These are phyloP conservation scores for Mycena pura DNA, from an alignment of 768 basidiomycete species.

Conservation along the genomic window DNA sequence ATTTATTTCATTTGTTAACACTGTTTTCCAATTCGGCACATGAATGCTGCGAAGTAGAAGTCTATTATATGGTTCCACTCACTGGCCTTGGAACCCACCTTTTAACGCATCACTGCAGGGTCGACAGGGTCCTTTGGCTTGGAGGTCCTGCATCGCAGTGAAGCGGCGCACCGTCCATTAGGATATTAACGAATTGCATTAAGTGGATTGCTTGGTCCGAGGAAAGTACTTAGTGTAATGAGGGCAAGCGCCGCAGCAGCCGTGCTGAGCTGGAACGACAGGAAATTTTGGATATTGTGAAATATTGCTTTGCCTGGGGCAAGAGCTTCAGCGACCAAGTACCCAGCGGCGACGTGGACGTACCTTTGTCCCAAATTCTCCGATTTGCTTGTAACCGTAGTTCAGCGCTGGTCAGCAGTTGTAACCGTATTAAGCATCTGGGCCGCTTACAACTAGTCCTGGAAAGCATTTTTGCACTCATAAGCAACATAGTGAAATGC, in stretches of 20 bases:
- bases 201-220: constrained; percentile 89
- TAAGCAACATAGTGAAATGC: background rate
- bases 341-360: too few species aligned
- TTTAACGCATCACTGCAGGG: constrained; percentile 87
- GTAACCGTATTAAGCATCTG: background rate
- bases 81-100: too few species aligned
- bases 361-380: constrained; percentile 71
- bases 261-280: constrained; percentile 96
- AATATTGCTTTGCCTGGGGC: constrained; percentile 98
- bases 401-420: background rate
- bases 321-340: too few species aligned
- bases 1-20: too few species aligned
- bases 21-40: too few species aligned
- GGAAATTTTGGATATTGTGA: constrained; percentile 98
- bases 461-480: background rate
- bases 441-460: background rate
- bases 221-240: constrained; percentile 92
- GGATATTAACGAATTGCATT: constrained; percentile 98
- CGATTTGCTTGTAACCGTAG: background rate
- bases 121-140: constrained; percentile 96
- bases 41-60: too few species aligned
- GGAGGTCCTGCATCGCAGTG: constrained; percentile 71
- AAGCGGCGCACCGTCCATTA: constrained; percentile 86
- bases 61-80: too few species aligned
- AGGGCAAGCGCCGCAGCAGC: constrained; percentile 96